Evolutionary conservation across 2,329 filamentous ascomycete genomes (phyloP).

Genomic region (Trichoderma sp.): DNA sequence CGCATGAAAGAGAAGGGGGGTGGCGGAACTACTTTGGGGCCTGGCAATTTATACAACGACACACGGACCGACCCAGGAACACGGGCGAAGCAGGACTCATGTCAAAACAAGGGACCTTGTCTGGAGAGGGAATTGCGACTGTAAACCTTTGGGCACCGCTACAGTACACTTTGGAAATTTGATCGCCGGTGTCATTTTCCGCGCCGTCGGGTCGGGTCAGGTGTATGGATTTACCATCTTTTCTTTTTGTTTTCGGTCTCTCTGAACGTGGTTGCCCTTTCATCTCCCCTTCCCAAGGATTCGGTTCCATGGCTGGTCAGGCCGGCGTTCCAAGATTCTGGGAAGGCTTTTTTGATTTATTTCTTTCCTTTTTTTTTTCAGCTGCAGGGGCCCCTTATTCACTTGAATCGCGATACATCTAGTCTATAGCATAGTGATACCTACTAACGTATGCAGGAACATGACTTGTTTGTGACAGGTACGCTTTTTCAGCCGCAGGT

Average conservation of each 20-base stretch:
- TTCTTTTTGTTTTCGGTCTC: not conserved
- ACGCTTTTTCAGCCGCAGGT: not conserved
- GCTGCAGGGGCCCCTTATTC: slow-evolving; percentile 4
- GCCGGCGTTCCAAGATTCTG: not conserved
- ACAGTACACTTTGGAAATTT: not conserved
- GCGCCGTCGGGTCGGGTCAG: not conserved
- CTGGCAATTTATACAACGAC: not conserved
- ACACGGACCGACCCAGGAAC: not conserved
- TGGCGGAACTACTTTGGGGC: not conserved
- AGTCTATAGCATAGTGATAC: not conserved
- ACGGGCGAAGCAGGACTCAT: not conserved
- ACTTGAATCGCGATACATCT: not conserved
- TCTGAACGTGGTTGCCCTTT: not conserved
- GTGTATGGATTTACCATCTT: not conserved
- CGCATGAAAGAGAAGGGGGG: not conserved
- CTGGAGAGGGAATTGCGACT: not conserved
- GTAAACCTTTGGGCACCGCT: not conserved
- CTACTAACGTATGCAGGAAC: not conserved
- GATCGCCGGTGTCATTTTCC: not conserved
- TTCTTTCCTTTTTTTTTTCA: not conserved
- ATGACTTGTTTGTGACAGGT: slow-evolving; percentile 7
- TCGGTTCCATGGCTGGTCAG: not conserved
- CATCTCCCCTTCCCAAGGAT: not conserved
- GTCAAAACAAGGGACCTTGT: not conserved
- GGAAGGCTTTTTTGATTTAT: not conserved